Conservation (phyloP, 768 basidiomycete genomes). For the Mycena vitilis region DNA sequence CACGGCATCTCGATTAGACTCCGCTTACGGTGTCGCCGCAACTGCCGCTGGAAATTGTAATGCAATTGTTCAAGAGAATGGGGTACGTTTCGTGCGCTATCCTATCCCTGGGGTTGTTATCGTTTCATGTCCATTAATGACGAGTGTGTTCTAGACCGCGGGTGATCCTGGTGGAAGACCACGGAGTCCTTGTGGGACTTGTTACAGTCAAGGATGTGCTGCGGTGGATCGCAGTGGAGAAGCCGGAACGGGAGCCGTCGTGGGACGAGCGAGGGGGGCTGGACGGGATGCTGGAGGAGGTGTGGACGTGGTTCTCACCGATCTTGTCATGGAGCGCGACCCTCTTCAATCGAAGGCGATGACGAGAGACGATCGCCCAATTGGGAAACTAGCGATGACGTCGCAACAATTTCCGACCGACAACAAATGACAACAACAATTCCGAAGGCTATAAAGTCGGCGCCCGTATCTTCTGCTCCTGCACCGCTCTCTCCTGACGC, state of each 20-base stretch:
- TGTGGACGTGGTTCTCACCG: slow-evolving; percentile 66
- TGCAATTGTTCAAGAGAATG: slow-evolving; percentile 98
- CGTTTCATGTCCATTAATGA: slow-evolving; percentile 6
- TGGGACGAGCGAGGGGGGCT: slow-evolving; percentile 76
- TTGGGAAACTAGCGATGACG: slow-evolving; percentile 14
- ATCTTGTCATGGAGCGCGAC: slow-evolving; percentile 52
- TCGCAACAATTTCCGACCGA: neutral
- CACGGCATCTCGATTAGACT: slow-evolving; percentile 64
- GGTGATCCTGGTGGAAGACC: slow-evolving; percentile 93
- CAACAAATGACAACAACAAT: slow-evolving; percentile 9
- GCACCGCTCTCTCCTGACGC: slow-evolving; percentile 1
- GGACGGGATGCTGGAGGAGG: slow-evolving; percentile 70
- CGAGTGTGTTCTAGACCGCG: slow-evolving; percentile 73
- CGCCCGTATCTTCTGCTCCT: neutral
- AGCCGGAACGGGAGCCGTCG: slow-evolving; percentile 61
- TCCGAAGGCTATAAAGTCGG: slow-evolving; percentile 16
- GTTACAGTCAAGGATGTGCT: slow-evolving; percentile 97
- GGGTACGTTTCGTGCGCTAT: slow-evolving; percentile 69
- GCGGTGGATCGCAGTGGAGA: slow-evolving; percentile 79
- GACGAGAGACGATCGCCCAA: slow-evolving; percentile 22
- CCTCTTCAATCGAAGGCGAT: slow-evolving; percentile 41
- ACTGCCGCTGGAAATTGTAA: slow-evolving; percentile 93
- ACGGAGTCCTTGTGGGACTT: slow-evolving; percentile 84
- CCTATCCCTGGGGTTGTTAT: too few relatives aligned
- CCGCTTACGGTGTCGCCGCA: slow-evolving; percentile 94